Evolutionary conservation across 176 grass and related monocot species (phyloP).

Genomic region (Lolium perenne): DNA sequence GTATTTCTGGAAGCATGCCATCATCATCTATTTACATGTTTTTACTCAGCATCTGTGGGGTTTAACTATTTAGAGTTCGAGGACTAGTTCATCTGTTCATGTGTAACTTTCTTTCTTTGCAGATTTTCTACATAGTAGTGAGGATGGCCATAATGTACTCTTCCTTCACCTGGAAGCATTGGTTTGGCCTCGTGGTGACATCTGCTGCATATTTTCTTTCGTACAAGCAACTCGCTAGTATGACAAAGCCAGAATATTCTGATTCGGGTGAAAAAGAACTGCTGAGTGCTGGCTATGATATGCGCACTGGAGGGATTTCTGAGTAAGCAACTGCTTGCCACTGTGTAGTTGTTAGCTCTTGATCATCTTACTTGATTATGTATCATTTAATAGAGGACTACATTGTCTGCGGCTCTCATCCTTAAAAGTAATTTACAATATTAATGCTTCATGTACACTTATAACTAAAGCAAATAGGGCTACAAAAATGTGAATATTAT

Average conservation of each 20-base stretch:
- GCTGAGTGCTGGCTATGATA: constrained; percentile 78
- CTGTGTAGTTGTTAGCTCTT: constrained; percentile 22
- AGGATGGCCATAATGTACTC: constrained; percentile 88
- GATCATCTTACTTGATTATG: background rate
- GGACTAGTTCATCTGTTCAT: constrained; percentile 10
- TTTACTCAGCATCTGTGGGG: background rate
- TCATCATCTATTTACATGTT: constrained; percentile 7
- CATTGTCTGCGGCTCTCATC: background rate
- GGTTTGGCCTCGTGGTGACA: constrained; percentile 82
- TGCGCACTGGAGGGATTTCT: constrained; percentile 78
- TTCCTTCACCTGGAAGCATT: constrained; percentile 97
- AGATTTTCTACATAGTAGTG: constrained; percentile 80
- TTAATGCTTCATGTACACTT: background rate
- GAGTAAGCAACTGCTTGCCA: constrained; percentile 61
- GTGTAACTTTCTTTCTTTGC: background rate
- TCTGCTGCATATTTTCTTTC: constrained; percentile 75
- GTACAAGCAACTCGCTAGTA: constrained; percentile 89
- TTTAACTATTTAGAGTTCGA: constrained; percentile 10
- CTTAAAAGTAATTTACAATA: constrained; percentile 17
- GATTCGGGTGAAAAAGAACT: constrained; percentile 67
- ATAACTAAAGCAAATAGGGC: constrained; percentile 10
- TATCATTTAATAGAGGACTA: background rate
- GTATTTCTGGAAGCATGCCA: background rate
- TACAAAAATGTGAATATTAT: background rate
- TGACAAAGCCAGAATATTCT: constrained; percentile 76